These are phyloP conservation scores for Sutorius eximius DNA, from an alignment of 1,284 basidiomycete genomes.

Conservation along the genomic window DNA sequence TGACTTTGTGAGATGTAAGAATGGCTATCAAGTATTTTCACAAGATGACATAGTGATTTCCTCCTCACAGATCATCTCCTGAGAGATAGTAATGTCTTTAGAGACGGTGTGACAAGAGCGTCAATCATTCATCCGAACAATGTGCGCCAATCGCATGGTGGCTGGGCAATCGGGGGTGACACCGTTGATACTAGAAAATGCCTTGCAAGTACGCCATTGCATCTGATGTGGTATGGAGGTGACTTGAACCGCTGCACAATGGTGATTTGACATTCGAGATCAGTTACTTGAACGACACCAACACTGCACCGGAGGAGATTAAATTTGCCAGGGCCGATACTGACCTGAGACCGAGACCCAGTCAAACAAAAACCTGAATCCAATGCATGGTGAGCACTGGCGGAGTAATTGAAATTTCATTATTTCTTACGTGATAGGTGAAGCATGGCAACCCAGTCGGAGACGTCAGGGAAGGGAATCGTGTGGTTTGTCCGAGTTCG, in stretches of 20 bases:
- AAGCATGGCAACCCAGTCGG: neutral
- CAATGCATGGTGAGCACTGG: neutral
- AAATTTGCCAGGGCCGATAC: neutral
- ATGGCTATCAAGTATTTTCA: no score
- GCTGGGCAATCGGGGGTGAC: neutral
- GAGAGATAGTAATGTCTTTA: neutral
- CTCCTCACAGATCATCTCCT: neutral
- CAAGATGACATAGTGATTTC: neutral
- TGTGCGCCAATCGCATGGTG: neutral
- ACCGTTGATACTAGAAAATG: neutral
- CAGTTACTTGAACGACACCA: neutral
- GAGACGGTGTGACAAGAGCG: neutral
- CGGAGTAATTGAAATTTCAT: neutral
- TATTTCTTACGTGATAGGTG: neutral
- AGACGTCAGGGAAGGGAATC: neutral
- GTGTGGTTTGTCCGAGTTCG: neutral
- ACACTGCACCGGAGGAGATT: neutral
- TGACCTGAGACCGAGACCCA: neutral
- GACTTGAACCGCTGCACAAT: neutral
- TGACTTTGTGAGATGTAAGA: no score
- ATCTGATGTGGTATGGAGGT: neutral
- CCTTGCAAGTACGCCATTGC: neutral
- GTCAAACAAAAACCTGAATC: neutral
- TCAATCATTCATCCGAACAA: neutral
- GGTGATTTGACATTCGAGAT: neutral